A percentile compares a stretch with the other conserved stretches of the same genome.
Conservation (phyloP, 768 basidiomycete genomes). For the Rhodotorula taiwanensis region DNA sequence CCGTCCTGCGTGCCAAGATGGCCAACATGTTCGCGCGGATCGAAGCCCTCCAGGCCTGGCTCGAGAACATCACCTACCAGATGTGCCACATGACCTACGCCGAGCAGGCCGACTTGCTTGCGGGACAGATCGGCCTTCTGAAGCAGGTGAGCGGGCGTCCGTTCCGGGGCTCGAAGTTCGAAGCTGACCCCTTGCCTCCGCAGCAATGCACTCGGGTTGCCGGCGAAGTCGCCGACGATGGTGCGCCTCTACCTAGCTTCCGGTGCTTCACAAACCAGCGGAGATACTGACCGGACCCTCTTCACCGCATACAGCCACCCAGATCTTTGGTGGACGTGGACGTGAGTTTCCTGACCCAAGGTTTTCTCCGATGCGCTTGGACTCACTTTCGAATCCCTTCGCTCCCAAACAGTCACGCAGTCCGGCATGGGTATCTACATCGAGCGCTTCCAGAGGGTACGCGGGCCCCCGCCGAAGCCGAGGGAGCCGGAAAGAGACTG, state of each 20-base stretch:
- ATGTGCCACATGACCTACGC: slow-evolving; percentile 34
- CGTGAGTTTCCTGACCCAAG: slow-evolving; percentile 51
- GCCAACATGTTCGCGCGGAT: slow-evolving; percentile 55
- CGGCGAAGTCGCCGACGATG: slow-evolving; percentile 48
- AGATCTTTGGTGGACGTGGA: slow-evolving; percentile 79
- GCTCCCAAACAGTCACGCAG: slow-evolving; percentile 2
- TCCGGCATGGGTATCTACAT: slow-evolving; percentile 23
- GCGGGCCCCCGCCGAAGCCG: too few species aligned
- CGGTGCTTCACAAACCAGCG: background rate
- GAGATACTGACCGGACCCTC: background rate
- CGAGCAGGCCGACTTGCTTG: slow-evolving; percentile 33
- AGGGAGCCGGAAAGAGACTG: too few species aligned
- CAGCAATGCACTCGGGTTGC: slow-evolving; percentile 24
- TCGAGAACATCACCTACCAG: slow-evolving; percentile 61
- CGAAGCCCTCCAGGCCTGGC: slow-evolving; percentile 71
- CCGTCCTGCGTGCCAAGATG: slow-evolving; percentile 37
- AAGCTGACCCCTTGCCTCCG: background rate
- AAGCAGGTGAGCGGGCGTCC: slow-evolving; percentile 1
- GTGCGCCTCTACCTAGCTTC: slow-evolving; percentile 2
- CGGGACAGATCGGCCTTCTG: slow-evolving; percentile 36
- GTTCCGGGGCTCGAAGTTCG: too few species aligned
- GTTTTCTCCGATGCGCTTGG: too few species aligned
- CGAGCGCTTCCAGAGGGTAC: slow-evolving; percentile 13
- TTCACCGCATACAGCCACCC: slow-evolving; percentile 51
- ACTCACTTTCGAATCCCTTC: background rate